Base-by-base conservation (phyloP, 176 grass and related monocot species). In the Melocanna baccifera region DNA sequence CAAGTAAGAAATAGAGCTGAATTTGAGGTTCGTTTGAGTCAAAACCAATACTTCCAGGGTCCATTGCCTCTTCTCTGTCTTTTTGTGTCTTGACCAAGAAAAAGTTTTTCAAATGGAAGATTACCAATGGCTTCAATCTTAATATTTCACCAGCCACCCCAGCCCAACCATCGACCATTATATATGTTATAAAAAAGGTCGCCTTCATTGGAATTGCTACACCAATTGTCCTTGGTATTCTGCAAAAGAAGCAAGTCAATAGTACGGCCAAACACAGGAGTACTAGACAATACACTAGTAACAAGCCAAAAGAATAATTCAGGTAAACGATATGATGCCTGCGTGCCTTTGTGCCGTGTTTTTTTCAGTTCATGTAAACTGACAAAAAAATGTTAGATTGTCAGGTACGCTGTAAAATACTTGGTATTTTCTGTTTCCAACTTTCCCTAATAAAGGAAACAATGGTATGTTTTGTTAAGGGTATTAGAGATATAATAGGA, bases 71-170 rank as follows among this genome's bases (percentile, higher is more conserved):
- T 89, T 96, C 88, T 75, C 90, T 92, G 47, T 99, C 97, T 78
- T 94, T 99, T 61, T 99, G 93, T 7, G 97, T 99, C 83, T 99
- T 99, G 58, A 99, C 97, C 91, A 99, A 89, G 84, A 99, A 99
- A 78, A 91, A 89, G 84, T 96, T 96, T 83, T 99, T 99, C 79
- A 99, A 89, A 71, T 99, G 90, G 71, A 73, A 99, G 66, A 96
- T 84, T 79, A 94, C 81, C 67, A 99, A 71, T 69, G 97, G 90
- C 53, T 91, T 92, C 84, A 99, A 86, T 68, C 97, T 88, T 78
- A 99, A 78, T 83, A 99, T 96, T 83, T 99, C 97, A 85, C 89
- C 93, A 89, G 97, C 93, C 81, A 96, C 86, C 62, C 97, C 97
- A 76, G 97, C 93, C 97, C 97, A 99, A 82, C 97, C 97, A 87